Evolutionary conservation across 495 filamentous ascomycete species (phyloP).

Genomic region (Copromyces sp.): DNA sequence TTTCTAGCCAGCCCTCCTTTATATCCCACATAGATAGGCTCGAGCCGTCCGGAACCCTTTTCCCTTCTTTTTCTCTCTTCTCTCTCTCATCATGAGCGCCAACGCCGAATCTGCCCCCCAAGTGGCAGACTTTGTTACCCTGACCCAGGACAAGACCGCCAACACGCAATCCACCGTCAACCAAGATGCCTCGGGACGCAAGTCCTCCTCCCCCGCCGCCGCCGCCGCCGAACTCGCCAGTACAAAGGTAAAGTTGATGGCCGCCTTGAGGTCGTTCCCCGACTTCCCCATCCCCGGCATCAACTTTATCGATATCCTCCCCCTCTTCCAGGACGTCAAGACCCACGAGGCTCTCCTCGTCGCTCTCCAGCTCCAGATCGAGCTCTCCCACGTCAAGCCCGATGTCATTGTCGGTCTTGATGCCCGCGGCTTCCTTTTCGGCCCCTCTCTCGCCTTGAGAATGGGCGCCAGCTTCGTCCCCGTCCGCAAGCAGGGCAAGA

Average conservation of each 20-base stretch:
- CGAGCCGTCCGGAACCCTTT: conserved; percentile 11
- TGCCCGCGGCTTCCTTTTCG: conserved; percentile 91
- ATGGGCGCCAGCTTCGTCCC: conserved; percentile 87
- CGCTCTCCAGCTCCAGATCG: conserved; percentile 77
- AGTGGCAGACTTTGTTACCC: conserved; percentile 11
- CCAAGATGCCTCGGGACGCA: conserved; percentile 48
- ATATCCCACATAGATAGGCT: conserved; percentile 13
- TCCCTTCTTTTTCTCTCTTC: conserved; percentile 13
- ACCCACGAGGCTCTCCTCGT: conserved; percentile 70
- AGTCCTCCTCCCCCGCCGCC: conserved; percentile 55
- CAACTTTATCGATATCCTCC: conserved; percentile 96
- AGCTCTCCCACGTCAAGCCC: conserved; percentile 36
- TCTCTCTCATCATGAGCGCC: conserved; percentile 50
- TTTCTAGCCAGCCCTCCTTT: conserved; percentile 15
- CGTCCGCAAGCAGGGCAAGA: conserved; percentile 91
- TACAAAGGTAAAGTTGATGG: conserved; percentile 68
- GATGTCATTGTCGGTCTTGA: conserved; percentile 93
- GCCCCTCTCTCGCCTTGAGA: conserved; percentile 76
- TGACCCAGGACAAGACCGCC: conserved; percentile 13
- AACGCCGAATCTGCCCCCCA: conserved; percentile 23
- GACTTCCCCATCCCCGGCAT: conserved; percentile 95
- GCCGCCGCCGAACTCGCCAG: conserved; percentile 79
- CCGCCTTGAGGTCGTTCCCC: conserved; percentile 57
- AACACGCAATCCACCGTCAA: conserved; percentile 25
- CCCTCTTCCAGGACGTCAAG: conserved; percentile 74